These are phyloP conservation scores for Amphicarpaea edgeworthii DNA, from an alignment of 306 rosid genomes.

Conservation along the genomic window DNA sequence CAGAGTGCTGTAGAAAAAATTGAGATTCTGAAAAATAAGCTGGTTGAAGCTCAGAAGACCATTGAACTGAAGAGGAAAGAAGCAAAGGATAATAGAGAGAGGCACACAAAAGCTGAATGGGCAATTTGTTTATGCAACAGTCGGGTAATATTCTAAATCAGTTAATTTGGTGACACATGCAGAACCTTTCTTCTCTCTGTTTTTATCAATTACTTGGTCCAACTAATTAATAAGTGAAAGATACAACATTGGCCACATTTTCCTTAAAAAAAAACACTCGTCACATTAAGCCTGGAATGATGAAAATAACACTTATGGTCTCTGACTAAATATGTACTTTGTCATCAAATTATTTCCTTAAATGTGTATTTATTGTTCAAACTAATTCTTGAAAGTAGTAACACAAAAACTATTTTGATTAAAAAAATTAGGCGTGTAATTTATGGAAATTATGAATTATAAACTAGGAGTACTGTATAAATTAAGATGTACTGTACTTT, in stretches of 20 bases:
- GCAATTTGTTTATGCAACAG: conserved; percentile 66
- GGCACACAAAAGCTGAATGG: conserved; percentile 75
- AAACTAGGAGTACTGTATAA: too few species aligned
- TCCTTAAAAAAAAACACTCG: too few species aligned
- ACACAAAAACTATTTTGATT: not conserved
- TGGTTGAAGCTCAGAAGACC: conserved; percentile 56
- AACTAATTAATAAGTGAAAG: not conserved
- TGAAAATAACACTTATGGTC: not conserved
- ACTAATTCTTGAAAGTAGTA: not conserved
- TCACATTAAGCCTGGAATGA: not conserved
- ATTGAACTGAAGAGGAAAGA: conserved; percentile 63
- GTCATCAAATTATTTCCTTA: not conserved
- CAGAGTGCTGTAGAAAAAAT: conserved; percentile 61
- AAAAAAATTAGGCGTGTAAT: not conserved
- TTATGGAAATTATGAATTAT: not conserved
- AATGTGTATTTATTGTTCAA: not conserved
- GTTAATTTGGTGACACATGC: not conserved
- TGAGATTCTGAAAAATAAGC: conserved; percentile 51
- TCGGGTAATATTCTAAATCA: conserved; percentile 52
- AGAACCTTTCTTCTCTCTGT: not conserved
- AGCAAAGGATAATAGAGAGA: conserved; percentile 55
- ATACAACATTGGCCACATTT: not conserved
- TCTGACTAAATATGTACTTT: not conserved
- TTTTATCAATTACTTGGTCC: not conserved
- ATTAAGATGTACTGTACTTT: not conserved